These are phyloP conservation scores for Solanum lycopersicoides DNA, from an alignment of 257 asterid species.

Conservation along the genomic window DNA sequence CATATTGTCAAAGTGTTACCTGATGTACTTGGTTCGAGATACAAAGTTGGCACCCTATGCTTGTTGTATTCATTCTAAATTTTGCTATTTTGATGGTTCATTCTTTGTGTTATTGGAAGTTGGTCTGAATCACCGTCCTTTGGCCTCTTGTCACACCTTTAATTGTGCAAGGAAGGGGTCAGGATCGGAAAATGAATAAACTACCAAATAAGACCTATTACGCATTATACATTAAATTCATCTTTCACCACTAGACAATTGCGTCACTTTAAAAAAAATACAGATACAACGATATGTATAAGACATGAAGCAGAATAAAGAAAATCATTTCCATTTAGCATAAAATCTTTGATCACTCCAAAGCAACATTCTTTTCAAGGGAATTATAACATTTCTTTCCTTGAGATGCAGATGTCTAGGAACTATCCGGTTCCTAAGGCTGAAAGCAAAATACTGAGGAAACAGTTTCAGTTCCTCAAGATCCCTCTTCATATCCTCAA, in stretches of 20 bases:
- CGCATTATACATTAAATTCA: background rate
- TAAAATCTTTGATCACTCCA: conserved; percentile 21
- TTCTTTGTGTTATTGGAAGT: background rate
- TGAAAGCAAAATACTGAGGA: conserved; percentile 26
- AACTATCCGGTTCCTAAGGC: conserved; percentile 18
- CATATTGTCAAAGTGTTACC: background rate
- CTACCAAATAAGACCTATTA: background rate
- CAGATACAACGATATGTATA: background rate
- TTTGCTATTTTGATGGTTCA: background rate
- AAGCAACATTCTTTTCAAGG: conserved; percentile 15
- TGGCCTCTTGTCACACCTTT: background rate
- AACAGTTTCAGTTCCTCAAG: conserved; percentile 10
- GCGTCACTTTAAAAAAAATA: background rate
- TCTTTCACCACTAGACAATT: background rate
- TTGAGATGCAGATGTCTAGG: conserved; percentile 25
- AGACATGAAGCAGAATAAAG: background rate
- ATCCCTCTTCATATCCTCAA: conserved; percentile 10
- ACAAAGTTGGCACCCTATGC: background rate
- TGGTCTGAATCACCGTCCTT: background rate
- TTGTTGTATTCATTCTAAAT: background rate
- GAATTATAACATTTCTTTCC: conserved; percentile 6
- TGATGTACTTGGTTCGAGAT: background rate
- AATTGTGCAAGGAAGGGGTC: background rate
- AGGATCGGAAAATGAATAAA: background rate
- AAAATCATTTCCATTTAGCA: conserved; percentile 24